These are phyloP conservation scores for Bipolaris sorokiniana DNA, from an alignment of 2,329 filamentous ascomycete genomes.

Conservation along the genomic window DNA sequence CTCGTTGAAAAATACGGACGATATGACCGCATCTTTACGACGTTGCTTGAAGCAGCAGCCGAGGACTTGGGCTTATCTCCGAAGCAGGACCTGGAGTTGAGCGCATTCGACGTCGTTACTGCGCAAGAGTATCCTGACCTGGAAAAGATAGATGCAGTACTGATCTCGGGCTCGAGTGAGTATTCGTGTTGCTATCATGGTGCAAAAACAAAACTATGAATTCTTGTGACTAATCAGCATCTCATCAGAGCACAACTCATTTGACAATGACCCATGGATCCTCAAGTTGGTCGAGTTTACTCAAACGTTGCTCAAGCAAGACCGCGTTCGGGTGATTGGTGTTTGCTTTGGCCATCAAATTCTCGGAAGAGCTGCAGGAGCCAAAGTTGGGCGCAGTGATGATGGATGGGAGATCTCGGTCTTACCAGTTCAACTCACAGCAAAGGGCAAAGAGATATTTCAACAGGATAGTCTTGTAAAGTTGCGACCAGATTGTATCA, in stretches of 20 bases:
- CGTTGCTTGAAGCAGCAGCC: conserved; percentile 59
- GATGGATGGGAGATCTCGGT: conserved; percentile 85
- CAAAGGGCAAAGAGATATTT: conserved; percentile 74
- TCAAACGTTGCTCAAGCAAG: conserved; percentile 63
- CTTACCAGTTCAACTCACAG: conserved; percentile 69
- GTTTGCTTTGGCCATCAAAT: conserved; percentile 92
- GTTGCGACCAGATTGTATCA: conserved; percentile 26
- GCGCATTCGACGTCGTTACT: conserved; percentile 73
- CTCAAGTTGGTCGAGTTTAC: conserved; percentile 73
- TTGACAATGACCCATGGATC: conserved; percentile 78
- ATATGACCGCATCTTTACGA: conserved; percentile 70
- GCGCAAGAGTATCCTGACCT: conserved; percentile 73
- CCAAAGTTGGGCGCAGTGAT: conserved; percentile 69
- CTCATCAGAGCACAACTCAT: conserved; percentile 69
- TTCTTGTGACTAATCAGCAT: conserved; percentile 15
- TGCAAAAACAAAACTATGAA: background rate
- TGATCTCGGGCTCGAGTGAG: conserved; percentile 75
- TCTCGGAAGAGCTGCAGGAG: conserved; percentile 73
- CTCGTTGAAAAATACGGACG: conserved; percentile 69
- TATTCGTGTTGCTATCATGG: background rate
- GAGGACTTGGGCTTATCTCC: conserved; percentile 52
- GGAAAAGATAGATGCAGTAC: conserved; percentile 77
- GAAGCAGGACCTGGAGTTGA: conserved; percentile 61
- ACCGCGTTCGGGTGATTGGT: conserved; percentile 73
- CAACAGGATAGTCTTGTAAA: conserved; percentile 66